phyloP scores from a whole-genome alignment of 768 basidiomycete genomes.

The Cyathus striatus region DNA sequence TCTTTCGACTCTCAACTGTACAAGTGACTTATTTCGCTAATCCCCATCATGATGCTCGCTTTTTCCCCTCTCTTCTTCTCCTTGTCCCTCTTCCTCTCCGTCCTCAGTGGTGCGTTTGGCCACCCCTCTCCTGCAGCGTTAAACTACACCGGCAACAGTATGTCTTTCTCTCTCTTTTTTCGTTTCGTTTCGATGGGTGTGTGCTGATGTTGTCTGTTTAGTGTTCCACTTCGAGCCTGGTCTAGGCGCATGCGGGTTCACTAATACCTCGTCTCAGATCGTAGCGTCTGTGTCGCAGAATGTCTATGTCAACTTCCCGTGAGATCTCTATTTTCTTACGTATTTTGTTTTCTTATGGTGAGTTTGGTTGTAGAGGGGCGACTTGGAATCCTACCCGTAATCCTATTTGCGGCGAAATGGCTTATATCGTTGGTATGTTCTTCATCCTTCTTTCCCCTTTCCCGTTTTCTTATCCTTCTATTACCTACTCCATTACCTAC shows the following conservation, averaged over 20 bases:
- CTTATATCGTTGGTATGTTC: background rate
- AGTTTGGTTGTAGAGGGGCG: constrained; percentile 12
- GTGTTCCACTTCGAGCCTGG: constrained; percentile 29
- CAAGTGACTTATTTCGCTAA: too few relatives aligned
- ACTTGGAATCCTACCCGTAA: constrained; percentile 20
- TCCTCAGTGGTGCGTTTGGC: too few relatives aligned
- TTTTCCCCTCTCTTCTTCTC: too few relatives aligned
- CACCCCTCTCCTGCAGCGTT: too few relatives aligned
- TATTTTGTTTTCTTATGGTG: too few relatives aligned
- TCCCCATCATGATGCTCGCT: too few relatives aligned
- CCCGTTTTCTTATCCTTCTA: background rate
- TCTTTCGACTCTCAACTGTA: too few relatives aligned
- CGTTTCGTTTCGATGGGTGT: too few relatives aligned
- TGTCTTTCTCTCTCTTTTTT: too few relatives aligned
- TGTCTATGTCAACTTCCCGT: constrained; percentile 30
- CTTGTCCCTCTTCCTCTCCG: too few relatives aligned
- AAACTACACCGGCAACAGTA: too few relatives aligned
- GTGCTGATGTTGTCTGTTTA: too few relatives aligned
- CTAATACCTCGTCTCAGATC: constrained; percentile 23
- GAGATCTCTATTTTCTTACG: constrained; percentile 5
- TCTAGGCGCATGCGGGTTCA: constrained; percentile 33
- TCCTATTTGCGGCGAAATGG: background rate
- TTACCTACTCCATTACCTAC: background rate
- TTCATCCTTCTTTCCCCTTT: constrained; percentile 15
- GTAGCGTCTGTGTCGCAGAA: constrained; percentile 29